Conservation (phyloP, 2,329 filamentous ascomycete species). For the Lecanicillium sp. region DNA sequence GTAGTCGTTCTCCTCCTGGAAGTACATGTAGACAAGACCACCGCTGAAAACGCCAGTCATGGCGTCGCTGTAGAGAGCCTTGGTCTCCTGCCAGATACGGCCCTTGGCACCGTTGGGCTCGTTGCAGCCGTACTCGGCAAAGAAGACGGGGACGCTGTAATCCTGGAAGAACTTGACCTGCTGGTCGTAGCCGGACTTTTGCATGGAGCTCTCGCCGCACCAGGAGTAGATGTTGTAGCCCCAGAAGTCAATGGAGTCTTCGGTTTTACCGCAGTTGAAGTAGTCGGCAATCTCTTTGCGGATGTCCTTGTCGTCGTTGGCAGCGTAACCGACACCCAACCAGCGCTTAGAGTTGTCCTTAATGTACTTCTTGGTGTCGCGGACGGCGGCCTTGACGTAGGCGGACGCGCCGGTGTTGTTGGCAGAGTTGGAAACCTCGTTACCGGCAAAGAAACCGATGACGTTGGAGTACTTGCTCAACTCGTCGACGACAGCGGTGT, state of each 20-base stretch:
- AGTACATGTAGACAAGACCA: conserved; percentile 99
- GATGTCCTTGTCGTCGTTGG: conserved; percentile 84
- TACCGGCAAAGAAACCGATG: conserved; percentile 96
- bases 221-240: conserved; percentile 99
- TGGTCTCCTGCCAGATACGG: conserved; percentile 81
- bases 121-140: conserved; percentile 98
- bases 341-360: conserved; percentile 68
- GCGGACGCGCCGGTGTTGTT: conserved; percentile 89
- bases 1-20: conserved; percentile 84
- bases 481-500: conserved; percentile 76
- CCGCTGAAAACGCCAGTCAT: conserved; percentile 91
- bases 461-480: conserved; percentile 82
- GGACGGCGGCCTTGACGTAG: conserved; percentile 95
- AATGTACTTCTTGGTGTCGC: conserved; percentile 94
- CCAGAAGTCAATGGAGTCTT: conserved; percentile 84
- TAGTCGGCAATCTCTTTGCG: conserved; percentile 79
- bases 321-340: conserved; percentile 91
- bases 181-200: conserved; percentile 70
- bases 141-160: conserved; percentile 94
- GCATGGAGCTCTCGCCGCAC: conserved; percentile 81
- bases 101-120: conserved; percentile 50
- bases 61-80: conserved; percentile 67
- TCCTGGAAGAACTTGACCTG: conserved; percentile 80
- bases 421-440: conserved; percentile 85
- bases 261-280: conserved; percentile 77